Evolutionary conservation across 2,329 filamentous ascomycete genomes (phyloP).

Genomic region (Fusarium continuum): DNA sequence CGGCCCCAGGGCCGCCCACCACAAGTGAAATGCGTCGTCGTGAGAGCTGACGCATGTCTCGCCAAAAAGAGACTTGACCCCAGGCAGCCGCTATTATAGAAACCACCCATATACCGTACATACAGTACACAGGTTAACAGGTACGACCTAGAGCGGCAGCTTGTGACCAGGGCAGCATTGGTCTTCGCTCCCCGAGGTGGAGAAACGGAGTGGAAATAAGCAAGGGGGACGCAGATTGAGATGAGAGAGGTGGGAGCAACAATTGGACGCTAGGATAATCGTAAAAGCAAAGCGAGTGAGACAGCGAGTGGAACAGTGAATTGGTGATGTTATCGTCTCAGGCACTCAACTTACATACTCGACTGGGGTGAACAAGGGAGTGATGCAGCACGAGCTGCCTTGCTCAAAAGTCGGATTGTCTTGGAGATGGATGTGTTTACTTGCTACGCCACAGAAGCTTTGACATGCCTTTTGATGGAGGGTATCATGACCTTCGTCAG

Average conservation of each 20-base stretch:
- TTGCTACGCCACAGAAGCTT: too few relatives aligned
- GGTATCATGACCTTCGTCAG: background rate
- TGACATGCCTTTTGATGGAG: background rate
- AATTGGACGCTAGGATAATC: background rate
- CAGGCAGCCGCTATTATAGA: constrained; percentile 23
- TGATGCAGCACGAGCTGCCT: background rate
- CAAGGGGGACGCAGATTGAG: constrained; percentile 21
- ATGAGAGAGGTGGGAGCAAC: constrained; percentile 10
- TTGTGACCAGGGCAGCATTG: constrained; percentile 2
- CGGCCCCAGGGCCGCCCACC: background rate
- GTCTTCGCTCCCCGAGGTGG: constrained; percentile 12
- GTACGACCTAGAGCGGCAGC: background rate
- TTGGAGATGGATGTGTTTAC: background rate
- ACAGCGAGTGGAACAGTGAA: constrained; percentile 6
- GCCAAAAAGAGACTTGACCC: constrained; percentile 10
- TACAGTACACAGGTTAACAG: too few relatives aligned
- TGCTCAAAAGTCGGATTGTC: constrained; percentile 1
- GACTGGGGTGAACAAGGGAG: constrained; percentile 20
- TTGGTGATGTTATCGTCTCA: constrained; percentile 15
- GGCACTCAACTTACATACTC: constrained; percentile 22
- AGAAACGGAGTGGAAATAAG: constrained; percentile 17
- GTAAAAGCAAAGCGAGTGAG: constrained; percentile 23
- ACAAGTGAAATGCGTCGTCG: constrained; percentile 11
- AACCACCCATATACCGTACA: constrained; percentile 8
- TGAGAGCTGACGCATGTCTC: constrained; percentile 35